Percentiles rank a stretch among this genome's conserved stretches.
Evolutionary conservation across 345 rosid species (phyloP).

Genomic region (Eucalyptus dawsonii): DNA sequence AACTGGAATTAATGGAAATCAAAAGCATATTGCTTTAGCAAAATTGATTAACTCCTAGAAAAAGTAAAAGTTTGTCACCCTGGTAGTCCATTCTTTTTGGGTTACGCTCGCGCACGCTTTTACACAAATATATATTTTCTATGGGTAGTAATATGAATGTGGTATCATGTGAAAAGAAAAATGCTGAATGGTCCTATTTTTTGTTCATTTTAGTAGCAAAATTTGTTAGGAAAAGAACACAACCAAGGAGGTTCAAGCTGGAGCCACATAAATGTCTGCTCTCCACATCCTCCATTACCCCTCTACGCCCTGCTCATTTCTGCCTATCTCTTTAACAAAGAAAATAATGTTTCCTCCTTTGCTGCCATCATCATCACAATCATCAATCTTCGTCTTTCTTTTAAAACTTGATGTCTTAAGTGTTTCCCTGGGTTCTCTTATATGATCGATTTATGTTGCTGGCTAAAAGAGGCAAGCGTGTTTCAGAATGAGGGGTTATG

Average conservation of each 20-base stretch:
- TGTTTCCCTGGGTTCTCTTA: not conserved
- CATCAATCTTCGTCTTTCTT: not conserved
- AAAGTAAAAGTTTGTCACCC: not conserved
- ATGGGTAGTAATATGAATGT: not conserved
- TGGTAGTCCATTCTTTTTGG: not conserved
- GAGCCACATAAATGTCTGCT: not conserved
- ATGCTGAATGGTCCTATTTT: not conserved
- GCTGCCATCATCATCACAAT: not conserved
- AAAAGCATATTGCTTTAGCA: not conserved
- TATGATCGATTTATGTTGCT: not conserved
- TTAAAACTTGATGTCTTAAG: not conserved
- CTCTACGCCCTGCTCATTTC: not conserved
- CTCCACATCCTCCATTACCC: not conserved
- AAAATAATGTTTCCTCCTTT: not conserved
- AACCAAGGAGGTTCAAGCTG: not conserved
- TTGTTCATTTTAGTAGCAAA: not conserved
- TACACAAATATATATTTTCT: no score
- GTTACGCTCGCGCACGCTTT: rapidly evolving
- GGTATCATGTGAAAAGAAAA: not conserved
- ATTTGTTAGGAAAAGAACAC: not conserved
- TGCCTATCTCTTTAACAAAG: not conserved
- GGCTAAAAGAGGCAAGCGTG: not conserved
- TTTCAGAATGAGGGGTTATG: not conserved
- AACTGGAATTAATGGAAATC: not conserved
- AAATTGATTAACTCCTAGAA: not conserved